A percentile compares a stretch with the other conserved stretches of the same genome.
Conservation (phyloP, 2,329 filamentous ascomycete genomes). For the Teratosphaeria epicoccoides region DNA sequence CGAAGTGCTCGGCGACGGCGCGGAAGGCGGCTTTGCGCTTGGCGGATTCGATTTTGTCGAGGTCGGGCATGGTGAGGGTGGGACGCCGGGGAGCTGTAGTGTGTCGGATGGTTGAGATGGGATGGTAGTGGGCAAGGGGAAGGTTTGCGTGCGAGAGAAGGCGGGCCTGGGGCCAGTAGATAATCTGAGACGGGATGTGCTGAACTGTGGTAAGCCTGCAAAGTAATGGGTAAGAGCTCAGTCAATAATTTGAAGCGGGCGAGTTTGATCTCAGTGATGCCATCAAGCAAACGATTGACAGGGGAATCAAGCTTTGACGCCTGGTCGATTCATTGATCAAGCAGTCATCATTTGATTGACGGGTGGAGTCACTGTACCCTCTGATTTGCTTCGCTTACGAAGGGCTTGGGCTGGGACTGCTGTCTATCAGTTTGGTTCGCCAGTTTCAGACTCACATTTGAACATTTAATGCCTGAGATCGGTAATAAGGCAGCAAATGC, state of each 20-base stretch:
- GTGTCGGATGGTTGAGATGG: background rate
- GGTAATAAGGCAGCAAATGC: too few species aligned
- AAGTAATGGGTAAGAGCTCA: too few species aligned
- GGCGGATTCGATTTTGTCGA: conserved; percentile 49
- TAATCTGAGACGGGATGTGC: background rate
- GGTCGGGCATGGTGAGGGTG: background rate
- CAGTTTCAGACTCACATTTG: background rate
- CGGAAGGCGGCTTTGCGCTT: conserved; percentile 65
- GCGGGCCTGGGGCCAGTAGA: background rate
- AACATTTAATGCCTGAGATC: background rate
- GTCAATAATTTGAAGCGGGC: too few species aligned
- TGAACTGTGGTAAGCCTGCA: background rate
- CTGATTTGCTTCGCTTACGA: too few species aligned
- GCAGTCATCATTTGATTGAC: too few species aligned
- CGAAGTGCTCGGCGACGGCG: conserved; percentile 64
- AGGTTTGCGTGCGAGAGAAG: background rate
- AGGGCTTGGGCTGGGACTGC: background rate
- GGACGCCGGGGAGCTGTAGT: background rate
- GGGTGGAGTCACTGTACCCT: too few species aligned
- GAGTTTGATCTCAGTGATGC: too few species aligned
- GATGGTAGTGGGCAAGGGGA: background rate
- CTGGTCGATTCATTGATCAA: too few species aligned
- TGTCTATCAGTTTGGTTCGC: background rate
- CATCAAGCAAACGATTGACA: too few species aligned
- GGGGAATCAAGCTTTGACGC: too few species aligned